Conservation (phyloP, 257 asterid genomes). For the Penstemon davidsonii region DNA sequence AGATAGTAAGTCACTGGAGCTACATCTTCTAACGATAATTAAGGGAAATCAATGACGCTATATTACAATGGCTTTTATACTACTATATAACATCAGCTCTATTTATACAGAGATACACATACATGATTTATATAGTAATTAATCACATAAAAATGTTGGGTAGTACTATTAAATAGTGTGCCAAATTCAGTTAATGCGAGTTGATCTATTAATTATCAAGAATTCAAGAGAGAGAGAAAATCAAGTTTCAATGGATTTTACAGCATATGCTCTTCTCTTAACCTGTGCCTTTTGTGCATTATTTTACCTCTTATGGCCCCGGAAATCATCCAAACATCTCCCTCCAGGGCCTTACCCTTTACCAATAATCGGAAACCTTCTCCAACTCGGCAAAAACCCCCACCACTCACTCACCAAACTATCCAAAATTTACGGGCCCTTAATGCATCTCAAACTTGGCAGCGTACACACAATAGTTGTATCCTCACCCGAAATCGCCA, state of each 20-base stretch:
- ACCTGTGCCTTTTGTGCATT: not conserved
- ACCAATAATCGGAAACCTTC: constrained; percentile 38
- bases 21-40: no score
- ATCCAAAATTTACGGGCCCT: constrained; percentile 41
- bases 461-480: constrained; percentile 23
- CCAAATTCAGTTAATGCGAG: no score
- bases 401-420: constrained; percentile 35
- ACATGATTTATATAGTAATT: no score
- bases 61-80: no score
- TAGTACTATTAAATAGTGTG: no score
- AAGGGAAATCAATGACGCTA: no score
- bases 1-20: no score
- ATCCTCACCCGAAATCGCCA: constrained; percentile 32
- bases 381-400: constrained; percentile 30
- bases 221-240: not conserved
- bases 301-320: not conserved
- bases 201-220: not conserved
- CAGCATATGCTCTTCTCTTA: not conserved
- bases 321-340: constrained; percentile 1
- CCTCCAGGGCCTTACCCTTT: constrained; percentile 39
- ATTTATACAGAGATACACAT: no score
- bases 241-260: constrained; percentile 5
- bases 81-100: no score
- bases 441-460: constrained; percentile 41
- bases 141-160: no score